These are phyloP conservation scores for Hysterangium stoloniferum DNA, from an alignment of 768 basidiomycete genomes.

Conservation along the genomic window DNA sequence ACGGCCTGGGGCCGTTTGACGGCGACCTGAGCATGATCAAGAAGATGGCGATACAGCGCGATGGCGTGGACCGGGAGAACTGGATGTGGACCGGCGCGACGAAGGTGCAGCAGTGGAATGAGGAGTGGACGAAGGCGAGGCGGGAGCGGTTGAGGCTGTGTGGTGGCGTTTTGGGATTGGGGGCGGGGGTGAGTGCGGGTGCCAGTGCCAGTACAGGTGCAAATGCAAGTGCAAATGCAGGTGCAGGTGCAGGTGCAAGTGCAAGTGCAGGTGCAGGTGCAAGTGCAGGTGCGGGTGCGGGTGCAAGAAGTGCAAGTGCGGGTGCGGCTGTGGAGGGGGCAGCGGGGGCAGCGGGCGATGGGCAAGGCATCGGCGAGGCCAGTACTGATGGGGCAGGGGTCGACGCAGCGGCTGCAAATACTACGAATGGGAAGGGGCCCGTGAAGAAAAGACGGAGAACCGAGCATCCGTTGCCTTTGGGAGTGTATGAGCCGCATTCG, in stretches of 20 bases:
- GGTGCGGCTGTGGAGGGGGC: conserved; percentile 3
- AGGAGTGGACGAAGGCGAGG: conserved; percentile 55
- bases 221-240: too few species aligned
- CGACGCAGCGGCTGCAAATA: too few species aligned
- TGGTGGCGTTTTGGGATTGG: conserved; percentile 37
- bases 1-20: conserved; percentile 82
- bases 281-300: too few species aligned
- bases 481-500: conserved; percentile 79
- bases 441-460: conserved; percentile 23
- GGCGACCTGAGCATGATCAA: conserved; percentile 80
- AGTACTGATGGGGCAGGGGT: background rate
- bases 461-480: conserved; percentile 39
- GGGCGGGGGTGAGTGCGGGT: too few species aligned
- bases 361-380: too few species aligned
- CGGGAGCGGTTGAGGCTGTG: conserved; percentile 44
- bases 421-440: conserved; percentile 9
- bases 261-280: too few species aligned
- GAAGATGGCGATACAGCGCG: conserved; percentile 69
- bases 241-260: too few species aligned
- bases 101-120: conserved; percentile 53
- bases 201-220: too few species aligned
- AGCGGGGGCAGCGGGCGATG: background rate
- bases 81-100: conserved; percentile 84
- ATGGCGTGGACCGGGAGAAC: conserved; percentile 80
- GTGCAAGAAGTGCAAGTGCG: too few species aligned